Evolutionary conservation across 2,329 filamentous ascomycete species (phyloP), one percentile per base, ranked within the genome.

Genomic region (Nothophoma quercina): DNA sequence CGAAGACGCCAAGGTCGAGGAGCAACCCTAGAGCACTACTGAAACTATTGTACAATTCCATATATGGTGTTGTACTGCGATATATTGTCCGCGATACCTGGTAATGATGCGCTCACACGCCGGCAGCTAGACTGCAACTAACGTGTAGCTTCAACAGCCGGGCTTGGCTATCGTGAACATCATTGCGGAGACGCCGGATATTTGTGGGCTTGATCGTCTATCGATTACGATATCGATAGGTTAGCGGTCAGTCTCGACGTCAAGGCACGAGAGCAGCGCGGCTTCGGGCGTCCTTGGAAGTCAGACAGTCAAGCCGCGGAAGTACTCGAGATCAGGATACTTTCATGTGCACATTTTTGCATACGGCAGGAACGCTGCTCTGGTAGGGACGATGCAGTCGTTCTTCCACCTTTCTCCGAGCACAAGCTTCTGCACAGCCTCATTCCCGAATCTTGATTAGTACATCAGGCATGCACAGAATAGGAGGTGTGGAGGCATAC

Each of bases 391-490:
- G 5, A 18, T 46, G 42, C 34, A 38, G 32, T 15, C 32, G 36
- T 42, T 38, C 33, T 53, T 33, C 43, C 43, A 38, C 38, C 16
- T 34, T 48, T 23, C 43, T 34, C 39, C 33, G 43, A 16, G 43
- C 50, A 48, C 44, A 53, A 48, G 43, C 50, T 43, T 44, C 28
- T 53, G 38, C 50, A 53, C 50, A 53, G 50, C 50, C 50, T 44
- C 50, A 48, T 30, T 43, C 28, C 18, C 9, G 33, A 45, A 38
- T 44, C 32, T 48, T 42, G 43, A 48, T 53, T 44, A 15, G 44
- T 34, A 48, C 23, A 21, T n/a, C 35, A 32, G 18, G 21, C 18
- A 39, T 25, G 36, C 33, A 33, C 4, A 35, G 7, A 16, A 48
- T 38, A 48, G 50, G 50, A 53, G 43, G 38, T 32, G 38, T 38